Base-by-base conservation (phyloP, 2,329 filamentous ascomycete genomes). In the Gremmenia infestans region DNA sequence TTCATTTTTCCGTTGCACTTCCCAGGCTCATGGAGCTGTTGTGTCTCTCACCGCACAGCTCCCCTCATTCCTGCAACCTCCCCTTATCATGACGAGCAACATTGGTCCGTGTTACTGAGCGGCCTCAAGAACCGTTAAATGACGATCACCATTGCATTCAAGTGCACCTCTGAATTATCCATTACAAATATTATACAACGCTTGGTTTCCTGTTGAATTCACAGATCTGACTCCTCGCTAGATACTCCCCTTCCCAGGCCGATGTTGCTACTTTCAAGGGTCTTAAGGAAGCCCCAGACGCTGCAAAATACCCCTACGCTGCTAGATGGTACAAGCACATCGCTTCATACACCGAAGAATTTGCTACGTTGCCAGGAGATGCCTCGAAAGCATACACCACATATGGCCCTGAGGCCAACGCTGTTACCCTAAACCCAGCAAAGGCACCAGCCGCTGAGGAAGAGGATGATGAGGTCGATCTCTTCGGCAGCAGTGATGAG, bases 251-350 rank as follows among this genome's bases (percentile, higher is more conserved):
- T 70, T 90, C 90, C 69, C 94, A 99, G 82, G 94, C 94, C 78
- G 94, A 99, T 81, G 93, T 95, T 71, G 89, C 88, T 76, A 85
- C 85, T 79, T 97, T 89, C 89, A 96, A 97, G 85, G 89, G 89
- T 71, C 76, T 97, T 74, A 86, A 81, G 71, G 77, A 81, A 67
- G 76, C 84, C 59, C 94, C 94, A 68, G 85, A 88, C 67, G 83
- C 88, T 70, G 80, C 81, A 75, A 96, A 96, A 81, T 96, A 88
- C 86, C 91, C 93, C 71, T 82, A 96, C 80, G 91, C 88, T 72
- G 91, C 90, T 72, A 88, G 94, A 76, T 99, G 94, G 94, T 97
- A 96, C 86, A 96, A 95, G 85, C 93, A 99, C 85, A 90, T 97
- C 73, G 85, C 89, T 74, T 88, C 89, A 68, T 96, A 89, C 80